These are phyloP conservation scores for Plantago ovata DNA, from an alignment of 257 asterid species.

Conservation along the genomic window DNA sequence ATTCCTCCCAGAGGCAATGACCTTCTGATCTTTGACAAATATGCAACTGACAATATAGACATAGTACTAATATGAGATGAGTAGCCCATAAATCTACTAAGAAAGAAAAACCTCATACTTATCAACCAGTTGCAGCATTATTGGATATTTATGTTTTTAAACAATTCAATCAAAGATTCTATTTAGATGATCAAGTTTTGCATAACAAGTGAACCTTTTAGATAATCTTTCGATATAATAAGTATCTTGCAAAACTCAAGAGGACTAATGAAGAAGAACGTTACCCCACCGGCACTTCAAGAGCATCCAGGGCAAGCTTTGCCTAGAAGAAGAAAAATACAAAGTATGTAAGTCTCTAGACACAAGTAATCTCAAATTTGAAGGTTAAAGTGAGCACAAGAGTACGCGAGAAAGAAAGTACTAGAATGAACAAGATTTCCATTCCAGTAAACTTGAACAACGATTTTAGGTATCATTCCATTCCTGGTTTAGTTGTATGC, in stretches of 20 bases:
- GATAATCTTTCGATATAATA: conserved; percentile 10
- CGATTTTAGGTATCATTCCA: too few species aligned
- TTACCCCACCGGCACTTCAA: conserved; percentile 93
- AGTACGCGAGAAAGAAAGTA: conserved; percentile 4
- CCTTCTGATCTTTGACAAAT: conserved; percentile 53
- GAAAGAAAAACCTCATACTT: conserved; percentile 12
- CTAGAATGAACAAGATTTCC: conserved; percentile 1
- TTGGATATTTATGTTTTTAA: not conserved
- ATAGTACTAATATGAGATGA: not conserved
- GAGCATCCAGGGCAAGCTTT: conserved; percentile 61
- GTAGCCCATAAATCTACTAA: conserved; percentile 7
- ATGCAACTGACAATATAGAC: conserved; percentile 47
- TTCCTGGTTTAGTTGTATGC: too few species aligned
- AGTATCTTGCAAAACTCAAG: conserved; percentile 2
- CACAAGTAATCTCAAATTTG: not conserved
- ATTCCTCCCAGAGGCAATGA: conserved; percentile 78
- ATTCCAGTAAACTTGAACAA: too few species aligned
- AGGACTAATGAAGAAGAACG: conserved; percentile 20
- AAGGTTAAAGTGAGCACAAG: not conserved
- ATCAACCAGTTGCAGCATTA: conserved; percentile 15
- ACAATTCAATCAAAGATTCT: conserved; percentile 12
- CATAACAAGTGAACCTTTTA: not conserved
- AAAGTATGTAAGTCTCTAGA: not conserved
- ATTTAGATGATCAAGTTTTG: conserved; percentile 9
- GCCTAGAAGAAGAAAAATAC: conserved; percentile 43